Base-by-base conservation (phyloP, 257 asterid genomes). In the Ligustrum vulgare region DNA sequence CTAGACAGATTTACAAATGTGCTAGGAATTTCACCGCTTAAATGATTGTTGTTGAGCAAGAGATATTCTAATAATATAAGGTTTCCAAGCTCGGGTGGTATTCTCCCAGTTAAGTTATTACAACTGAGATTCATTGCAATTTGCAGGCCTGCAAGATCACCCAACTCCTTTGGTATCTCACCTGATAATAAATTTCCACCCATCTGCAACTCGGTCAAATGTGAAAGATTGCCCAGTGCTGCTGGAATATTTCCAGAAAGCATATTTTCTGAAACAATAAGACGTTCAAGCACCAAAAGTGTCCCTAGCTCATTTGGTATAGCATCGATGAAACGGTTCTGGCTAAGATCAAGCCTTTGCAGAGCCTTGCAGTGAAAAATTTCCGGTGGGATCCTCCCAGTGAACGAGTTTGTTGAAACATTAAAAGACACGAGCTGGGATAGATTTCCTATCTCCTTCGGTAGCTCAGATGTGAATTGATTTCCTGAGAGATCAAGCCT, bases 301-400 rank as follows among this genome's bases (percentile, higher is more conserved):
- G 78, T 81, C 67, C 97, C 98, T 13, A 94, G 67, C 80, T 82
- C 92, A 13, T 63, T 72, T 0, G 97, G 97, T 58, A 94, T 83
- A 56, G 80, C 76, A 28, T 84, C 94, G 0, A 72, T 76, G 41
- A 94, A 91, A 75, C 83, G 72, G 35, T 94, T 94, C 81, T 65
- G 71, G 88, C 98, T 90, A 72, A 94, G 97, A 84, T 94, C 98
- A 34, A 94, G 96, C 83, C 95, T 82, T 47, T 90, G 98, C 25
- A 94, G 86, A 10, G 87, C 91, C 83, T 83, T 91, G 82, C 96
- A 90, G 81, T 86, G 80, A 74, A 84, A 83, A 75, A 94, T 87
- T 32, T 89, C 93, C 1, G 66, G 69, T 3, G 98, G 97, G 63
- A 90, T 77, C 76, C 36, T 73, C 22, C 97, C 97, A 0, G 84